Percentiles rank a stretch among this genome's conserved stretches.
phyloP scores from a whole-genome alignment of 2,329 filamentous ascomycete species.

The Trichoderma koningiopsis region DNA sequence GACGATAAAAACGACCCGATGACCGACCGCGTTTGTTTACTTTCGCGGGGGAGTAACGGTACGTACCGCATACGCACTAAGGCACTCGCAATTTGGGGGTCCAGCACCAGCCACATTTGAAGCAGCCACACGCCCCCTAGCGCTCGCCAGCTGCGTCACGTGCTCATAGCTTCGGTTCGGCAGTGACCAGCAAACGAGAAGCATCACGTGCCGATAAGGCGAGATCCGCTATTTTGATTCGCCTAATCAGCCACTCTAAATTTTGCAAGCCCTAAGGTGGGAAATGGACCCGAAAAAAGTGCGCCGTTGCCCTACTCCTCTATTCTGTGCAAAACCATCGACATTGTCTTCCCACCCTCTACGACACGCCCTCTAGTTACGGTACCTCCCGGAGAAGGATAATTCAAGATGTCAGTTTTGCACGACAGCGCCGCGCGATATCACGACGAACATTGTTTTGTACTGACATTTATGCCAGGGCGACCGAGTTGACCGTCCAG shows the following conservation, averaged over 20 bases:
- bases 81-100: background rate
- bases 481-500: conserved; percentile 99
- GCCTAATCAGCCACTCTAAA: conserved; percentile 39
- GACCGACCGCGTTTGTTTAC: conserved; percentile 32
- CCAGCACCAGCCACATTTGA: conserved; percentile 8
- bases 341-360: conserved; percentile 41
- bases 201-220: conserved; percentile 34
- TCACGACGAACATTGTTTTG: conserved; percentile 30
- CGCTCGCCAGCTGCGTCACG: background rate
- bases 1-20: conserved; percentile 35
- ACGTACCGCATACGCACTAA: conserved; percentile 25
- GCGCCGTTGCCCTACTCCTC: conserved; percentile 44
- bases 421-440: conserved; percentile 27
- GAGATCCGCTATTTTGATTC: conserved; percentile 31
- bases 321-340: conserved; percentile 42
- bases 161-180: background rate
- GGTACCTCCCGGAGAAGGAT: conserved; percentile 45
- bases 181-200: background rate
- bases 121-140: background rate
- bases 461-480: conserved; percentile 62
- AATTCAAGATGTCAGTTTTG: conserved; percentile 47
- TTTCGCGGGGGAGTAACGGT: conserved; percentile 26
- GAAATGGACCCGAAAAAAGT: conserved; percentile 40
- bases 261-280: conserved; percentile 47
- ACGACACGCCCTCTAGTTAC: conserved; percentile 45